Evolutionary conservation across 768 basidiomycete species (phyloP), one percentile per base, ranked within the genome.

Genomic region (Tulasnella sp.): DNA sequence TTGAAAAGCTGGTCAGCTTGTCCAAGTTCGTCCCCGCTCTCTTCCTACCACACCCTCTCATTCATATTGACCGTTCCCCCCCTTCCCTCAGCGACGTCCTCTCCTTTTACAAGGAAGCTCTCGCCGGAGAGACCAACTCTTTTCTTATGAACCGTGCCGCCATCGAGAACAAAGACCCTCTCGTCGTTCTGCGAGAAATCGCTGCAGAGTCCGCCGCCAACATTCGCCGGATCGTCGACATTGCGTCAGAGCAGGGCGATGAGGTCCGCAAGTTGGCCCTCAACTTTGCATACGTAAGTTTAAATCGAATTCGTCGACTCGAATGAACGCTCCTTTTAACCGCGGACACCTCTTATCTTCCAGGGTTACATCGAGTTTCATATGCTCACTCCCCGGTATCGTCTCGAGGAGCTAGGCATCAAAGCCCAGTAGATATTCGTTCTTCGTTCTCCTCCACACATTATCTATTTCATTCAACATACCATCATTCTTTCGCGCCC

Each of bases 221-320:
- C 62, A 68, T 68, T 36, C 62, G 27, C 14, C 62, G 62, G 2
- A 68, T 68, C 31, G 62, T 36, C 62, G 62, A 27, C 62, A 68
- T 68, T 27, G 62, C 62, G 16, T 68, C 62, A 34, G 62, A 68
- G 27, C 62, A 68, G 62, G 27, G 62, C 14, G 62, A 68, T 36
- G 62, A 68, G 62, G 62, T 68, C 62, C 62, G 62, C 34, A 68
- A 68, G 34, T 36, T 68, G 31, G 62, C 62, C 62, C 62, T 68
- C 62, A 68, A 68, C 31, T 68, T 68, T 16, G 27, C 62, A 5
- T 68, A 68, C 31, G 62, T 68, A 34, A 68, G 62, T 36, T 12
- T 6, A 27, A 2, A 36, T 34, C 4, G n/a, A n/a, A 16, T 68
- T 19, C 12, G 3, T 7, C 18, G 14, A n/a, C 62, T 36, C 31